A percentile compares a stretch with the other conserved stretches of the same genome.
phyloP scores from a whole-genome alignment of 768 basidiomycete genomes.

The Auricularia cornea region DNA sequence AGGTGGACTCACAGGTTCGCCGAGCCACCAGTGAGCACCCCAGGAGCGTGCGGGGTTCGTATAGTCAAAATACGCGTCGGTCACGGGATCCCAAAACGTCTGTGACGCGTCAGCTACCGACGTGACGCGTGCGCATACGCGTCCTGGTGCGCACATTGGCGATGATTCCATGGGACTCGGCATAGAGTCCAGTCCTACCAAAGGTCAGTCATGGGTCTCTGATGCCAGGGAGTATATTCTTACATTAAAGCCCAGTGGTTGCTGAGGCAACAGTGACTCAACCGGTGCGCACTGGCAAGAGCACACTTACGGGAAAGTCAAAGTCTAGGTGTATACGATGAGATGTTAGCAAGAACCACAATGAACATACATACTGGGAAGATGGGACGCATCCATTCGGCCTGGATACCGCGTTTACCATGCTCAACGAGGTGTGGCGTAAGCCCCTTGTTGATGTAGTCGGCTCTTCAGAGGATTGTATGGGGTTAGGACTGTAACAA shows the following conservation, averaged over 20 bases:
- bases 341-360: not conserved
- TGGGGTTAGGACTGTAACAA: too few relatives aligned
- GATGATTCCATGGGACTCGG: conserved; percentile 86
- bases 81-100: conserved; percentile 82
- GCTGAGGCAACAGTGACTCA: conserved; percentile 26
- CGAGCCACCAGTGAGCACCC: conserved; percentile 75
- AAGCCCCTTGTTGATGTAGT: conserved; percentile 77
- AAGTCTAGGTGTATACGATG: conserved; percentile 59
- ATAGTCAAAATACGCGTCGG: conserved; percentile 60
- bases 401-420: conserved; percentile 74
- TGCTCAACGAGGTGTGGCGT: conserved; percentile 79
- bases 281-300: conserved; percentile 4
- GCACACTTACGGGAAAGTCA: conserved; percentile 77
- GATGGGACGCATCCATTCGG: conserved; percentile 79
- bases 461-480: conserved; percentile 48
- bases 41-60: conserved; percentile 52
- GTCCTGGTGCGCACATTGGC: conserved; percentile 53
- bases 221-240: conserved; percentile 10
- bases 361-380: conserved; percentile 56
- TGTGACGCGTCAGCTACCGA: conserved; percentile 19
- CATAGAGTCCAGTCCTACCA: conserved; percentile 76
- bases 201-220: conserved; percentile 2
- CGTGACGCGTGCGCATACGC: not conserved
- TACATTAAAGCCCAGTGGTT: conserved; percentile 90
- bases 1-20: conserved; percentile 66